Conservation (phyloP, 1,284 basidiomycete genomes). For the Coniophora puteana region DNA sequence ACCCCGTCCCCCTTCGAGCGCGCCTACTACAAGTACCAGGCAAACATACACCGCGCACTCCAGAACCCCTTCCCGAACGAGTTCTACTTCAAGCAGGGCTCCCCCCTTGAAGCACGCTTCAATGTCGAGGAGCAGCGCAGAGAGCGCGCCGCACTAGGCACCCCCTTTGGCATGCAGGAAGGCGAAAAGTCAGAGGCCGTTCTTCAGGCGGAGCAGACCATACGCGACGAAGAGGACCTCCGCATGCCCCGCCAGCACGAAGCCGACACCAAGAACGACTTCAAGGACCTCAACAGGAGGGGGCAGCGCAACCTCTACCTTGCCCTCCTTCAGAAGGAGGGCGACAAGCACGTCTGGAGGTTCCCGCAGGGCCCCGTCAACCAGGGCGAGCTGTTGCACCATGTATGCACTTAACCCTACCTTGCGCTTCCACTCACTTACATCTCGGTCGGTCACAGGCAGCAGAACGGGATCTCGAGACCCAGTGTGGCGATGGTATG, state of each 20-base stretch:
- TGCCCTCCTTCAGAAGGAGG: slow-evolving; percentile 53
- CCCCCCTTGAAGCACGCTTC: slow-evolving; percentile 82
- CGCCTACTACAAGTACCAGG: slow-evolving; percentile 86
- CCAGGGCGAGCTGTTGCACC: slow-evolving; percentile 65
- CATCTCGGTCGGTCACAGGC: slow-evolving; percentile 40
- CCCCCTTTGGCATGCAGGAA: slow-evolving; percentile 42
- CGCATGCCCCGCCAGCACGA: slow-evolving; percentile 57
- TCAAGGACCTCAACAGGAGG: slow-evolving; percentile 76
- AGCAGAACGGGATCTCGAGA: slow-evolving; percentile 60
- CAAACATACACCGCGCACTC: slow-evolving; percentile 78
- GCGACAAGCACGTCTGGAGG: slow-evolving; percentile 64
- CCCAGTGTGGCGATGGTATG: slow-evolving; percentile 71
- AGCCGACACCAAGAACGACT: slow-evolving; percentile 59
- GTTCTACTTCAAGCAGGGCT: slow-evolving; percentile 96
- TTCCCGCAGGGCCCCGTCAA: slow-evolving; percentile 74
- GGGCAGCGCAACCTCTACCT: slow-evolving; percentile 88
- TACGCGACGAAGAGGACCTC: slow-evolving; percentile 62
- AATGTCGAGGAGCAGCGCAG: slow-evolving; percentile 67
- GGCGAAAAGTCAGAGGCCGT: slow-evolving; percentile 46
- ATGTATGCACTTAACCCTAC: slow-evolving; percentile 37
- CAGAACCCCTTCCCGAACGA: slow-evolving; percentile 87
- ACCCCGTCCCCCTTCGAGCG: slow-evolving; percentile 77
- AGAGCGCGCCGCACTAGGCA: slow-evolving; percentile 70
- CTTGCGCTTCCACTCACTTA: neutral
- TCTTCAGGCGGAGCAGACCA: slow-evolving; percentile 55